Evolutionary conservation across 257 asterid species (phyloP), one percentile per base, ranked within the genome.

Genomic region (Agastache rugosa): DNA sequence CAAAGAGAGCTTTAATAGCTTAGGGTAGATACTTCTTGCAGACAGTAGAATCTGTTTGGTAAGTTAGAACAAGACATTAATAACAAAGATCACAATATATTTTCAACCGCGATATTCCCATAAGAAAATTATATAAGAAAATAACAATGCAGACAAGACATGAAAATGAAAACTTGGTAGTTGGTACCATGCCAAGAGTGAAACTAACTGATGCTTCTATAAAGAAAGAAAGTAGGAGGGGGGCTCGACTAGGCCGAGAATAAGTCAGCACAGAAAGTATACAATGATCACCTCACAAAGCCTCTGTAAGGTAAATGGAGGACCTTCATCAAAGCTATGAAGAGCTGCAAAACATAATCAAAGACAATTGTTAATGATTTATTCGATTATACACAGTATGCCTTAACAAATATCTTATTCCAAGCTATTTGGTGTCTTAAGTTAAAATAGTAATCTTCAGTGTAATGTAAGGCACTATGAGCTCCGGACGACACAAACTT

Each of bases 251-350:
- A 65, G 14, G 50, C 72, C 10, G 63, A 58, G 67, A 68, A 63
- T 44, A 50, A 20, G 50, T 73, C 37, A 70, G 67, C 37, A 23
- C 12, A 39, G 16, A 69, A 42, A 50, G 16, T 35, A 59, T 14
- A 56, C 37, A 37, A 54, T 67, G n/a, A 53, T 75, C 63, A 91
- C 97, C 98, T 94, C 98, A 78, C 97, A 91, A 48, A 94, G 93
- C 86, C 98, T 91, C 79, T 92, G 98, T 83, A 94, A 78, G 15
- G 98, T 94, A 84, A 94, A 94, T 3, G 98, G 98, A 74, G 98
- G 98, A 69, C 98, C 98, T 71, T 88, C 93, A 61, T 80, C 86
- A 84, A 94, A 94, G 86, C 87, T 80, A 47, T 80, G 80, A 78
- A 94, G 91, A 86, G 94, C 98, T 94, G 96, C 87, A 80, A 77